Evolutionary conservation across 2,329 filamentous ascomycete genomes (phyloP), one percentile per base, ranked within the genome.

Genomic region (Annulohypoxylon truncatum): DNA sequence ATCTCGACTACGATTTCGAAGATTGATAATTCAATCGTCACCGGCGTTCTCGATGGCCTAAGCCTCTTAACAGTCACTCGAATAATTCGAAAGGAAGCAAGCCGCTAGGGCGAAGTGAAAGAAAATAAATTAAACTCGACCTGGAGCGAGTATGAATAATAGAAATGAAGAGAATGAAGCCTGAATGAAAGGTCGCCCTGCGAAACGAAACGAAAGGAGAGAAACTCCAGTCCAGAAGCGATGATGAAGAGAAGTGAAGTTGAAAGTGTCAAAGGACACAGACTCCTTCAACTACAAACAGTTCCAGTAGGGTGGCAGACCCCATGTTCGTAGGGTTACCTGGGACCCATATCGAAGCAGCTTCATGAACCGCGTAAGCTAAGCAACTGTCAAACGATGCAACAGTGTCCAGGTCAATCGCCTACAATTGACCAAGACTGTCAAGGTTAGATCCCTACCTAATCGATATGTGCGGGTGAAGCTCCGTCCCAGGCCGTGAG

Each of bases 81-180:
- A 66, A 24, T 10, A 56, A 56, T 20, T 53, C n/a, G n/a, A 66
- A 54, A 55, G 15, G 53, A 73, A 58, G 50, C 56, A 61, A 55
- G 69, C 71, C 71, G 54, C 70, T 71, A 47, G 72, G 71, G 74
- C 72, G 62, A 60, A 54, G 44, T 26, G 46, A 60, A 60, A 65
- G 53, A 56, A 66, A 60, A 66, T 69, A 70, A 71, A 24, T 71
- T 65, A 56, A 57, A 72, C 76, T 77, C 75, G 67, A 55, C 76
- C 76, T 71, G 73, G 73, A 77, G 75, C 51, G 67, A 60, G 50
- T 33, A 51, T 40, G 53, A 56, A 68, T 56, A 66, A 29, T 60
- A 60, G 60, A 38, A 31, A 46, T 13, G 51, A 71, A 67, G 69
- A 33, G 47, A 64, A 72, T 67, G n/a, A 59, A 71, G 15, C 38